A percentile compares a stretch with the other conserved stretches of the same genome.
Evolutionary conservation across 2,329 filamentous ascomycete genomes (phyloP).

Genomic region (Elsinoe australis): DNA sequence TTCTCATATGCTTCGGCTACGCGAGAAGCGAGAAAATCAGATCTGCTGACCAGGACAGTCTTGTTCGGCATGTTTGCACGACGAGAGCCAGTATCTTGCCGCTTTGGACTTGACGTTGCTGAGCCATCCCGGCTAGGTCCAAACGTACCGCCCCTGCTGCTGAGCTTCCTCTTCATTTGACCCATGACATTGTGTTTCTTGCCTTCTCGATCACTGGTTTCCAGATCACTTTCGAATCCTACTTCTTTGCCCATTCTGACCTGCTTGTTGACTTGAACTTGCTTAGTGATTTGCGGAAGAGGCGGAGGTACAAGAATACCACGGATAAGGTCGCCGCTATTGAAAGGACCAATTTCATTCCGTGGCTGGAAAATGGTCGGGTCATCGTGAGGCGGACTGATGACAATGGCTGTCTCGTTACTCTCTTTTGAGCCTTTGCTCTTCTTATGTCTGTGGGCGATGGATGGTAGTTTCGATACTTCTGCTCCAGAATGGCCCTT

Average conservation of each 20-base stretch:
- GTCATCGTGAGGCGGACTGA: background rate
- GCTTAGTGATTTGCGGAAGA: constrained; percentile 16
- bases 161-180: constrained; percentile 14
- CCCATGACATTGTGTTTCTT: constrained; percentile 8
- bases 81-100: background rate
- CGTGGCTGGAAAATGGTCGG: constrained; percentile 4
- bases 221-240: background rate
- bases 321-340: constrained; percentile 12
- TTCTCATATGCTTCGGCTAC: constrained; percentile 16
- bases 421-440: constrained; percentile 15
- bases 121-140: constrained; percentile 1
- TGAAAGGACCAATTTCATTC: constrained; percentile 13
- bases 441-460: constrained; percentile 11
- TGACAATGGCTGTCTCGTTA: constrained; percentile 7
- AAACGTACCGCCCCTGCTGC: constrained; percentile 1
- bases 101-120: constrained; percentile 2
- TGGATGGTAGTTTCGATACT: constrained; percentile 6
- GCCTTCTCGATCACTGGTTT: constrained; percentile 7
- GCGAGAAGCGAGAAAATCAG: constrained; percentile 5
- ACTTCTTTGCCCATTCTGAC: background rate
- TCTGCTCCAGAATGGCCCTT: background rate
- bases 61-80: background rate
- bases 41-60: constrained; percentile 8
- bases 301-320: constrained; percentile 11
- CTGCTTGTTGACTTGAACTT: constrained; percentile 15